Percentiles rank a stretch among this genome's conserved stretches.
phyloP scores from a whole-genome alignment of 148 eudicot genomes.

The Vaccinium macrocarpon region DNA sequence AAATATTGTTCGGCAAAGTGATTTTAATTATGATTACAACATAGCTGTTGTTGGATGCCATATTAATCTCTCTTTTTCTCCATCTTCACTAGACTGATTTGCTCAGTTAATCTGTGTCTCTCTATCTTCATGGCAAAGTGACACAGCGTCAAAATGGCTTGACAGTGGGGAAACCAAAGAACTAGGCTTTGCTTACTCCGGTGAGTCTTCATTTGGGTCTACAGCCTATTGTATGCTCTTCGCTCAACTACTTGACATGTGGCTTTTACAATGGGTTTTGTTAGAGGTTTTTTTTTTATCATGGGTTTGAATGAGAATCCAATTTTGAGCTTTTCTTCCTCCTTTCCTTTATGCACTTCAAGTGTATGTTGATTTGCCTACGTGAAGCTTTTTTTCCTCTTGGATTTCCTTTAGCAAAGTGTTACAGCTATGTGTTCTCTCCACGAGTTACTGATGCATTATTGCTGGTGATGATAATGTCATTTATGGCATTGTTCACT shows the following conservation, averaged over 20 bases:
- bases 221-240: background rate
- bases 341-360: slow-evolving; percentile 5
- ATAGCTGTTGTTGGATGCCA: too few relatives aligned
- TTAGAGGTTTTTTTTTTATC: background rate
- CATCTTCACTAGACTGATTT: too few relatives aligned
- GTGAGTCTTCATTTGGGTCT: background rate
- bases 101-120: too few relatives aligned
- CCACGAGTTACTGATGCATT: background rate
- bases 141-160: slow-evolving; percentile 1
- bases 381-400: background rate
- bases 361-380: slow-evolving; percentile 33
- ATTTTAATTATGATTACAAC: too few relatives aligned
- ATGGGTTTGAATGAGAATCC: background rate
- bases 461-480: background rate
- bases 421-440: background rate
- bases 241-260: background rate
- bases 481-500: background rate
- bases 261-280: slow-evolving; percentile 5
- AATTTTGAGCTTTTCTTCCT: slow-evolving; percentile 11
- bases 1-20: too few relatives aligned
- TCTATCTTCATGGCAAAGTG: background rate
- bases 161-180: background rate
- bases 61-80: too few relatives aligned
- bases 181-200: background rate
- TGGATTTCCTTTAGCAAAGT: background rate